These are phyloP conservation scores for Telfairia occidentalis DNA, from an alignment of 331 rosid genomes.

Conservation along the genomic window DNA sequence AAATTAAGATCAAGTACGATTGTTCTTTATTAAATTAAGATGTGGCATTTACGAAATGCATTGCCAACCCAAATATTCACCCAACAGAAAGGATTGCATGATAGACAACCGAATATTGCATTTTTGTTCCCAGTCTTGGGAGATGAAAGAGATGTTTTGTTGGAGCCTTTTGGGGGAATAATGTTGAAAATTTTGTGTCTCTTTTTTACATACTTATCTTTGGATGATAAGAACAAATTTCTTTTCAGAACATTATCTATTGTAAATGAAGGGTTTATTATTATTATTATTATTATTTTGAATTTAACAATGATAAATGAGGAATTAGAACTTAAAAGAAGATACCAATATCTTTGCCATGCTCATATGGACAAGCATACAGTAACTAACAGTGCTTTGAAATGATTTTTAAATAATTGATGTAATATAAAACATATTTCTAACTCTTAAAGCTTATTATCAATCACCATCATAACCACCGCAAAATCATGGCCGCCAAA, in stretches of 20 bases:
- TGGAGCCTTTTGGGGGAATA: background rate
- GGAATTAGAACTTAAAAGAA: background rate
- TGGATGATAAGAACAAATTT: background rate
- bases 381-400: background rate
- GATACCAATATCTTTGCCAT: background rate
- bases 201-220: background rate
- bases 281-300: no score
- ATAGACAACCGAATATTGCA: background rate
- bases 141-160: background rate
- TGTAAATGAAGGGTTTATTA: background rate
- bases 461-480: slow-evolving; percentile 3
- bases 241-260: background rate
- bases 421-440: background rate
- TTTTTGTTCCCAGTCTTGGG: background rate
- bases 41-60: background rate
- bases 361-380: background rate
- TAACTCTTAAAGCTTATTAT: background rate
- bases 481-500: background rate
- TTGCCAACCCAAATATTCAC: background rate
- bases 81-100: background rate
- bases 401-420: background rate
- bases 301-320: no score
- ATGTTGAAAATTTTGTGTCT: background rate
- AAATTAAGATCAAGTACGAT: background rate
- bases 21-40: background rate